These are phyloP conservation scores for Epichloe hybrida DNA, from an alignment of 2,329 filamentous ascomycete species.

Conservation along the genomic window DNA sequence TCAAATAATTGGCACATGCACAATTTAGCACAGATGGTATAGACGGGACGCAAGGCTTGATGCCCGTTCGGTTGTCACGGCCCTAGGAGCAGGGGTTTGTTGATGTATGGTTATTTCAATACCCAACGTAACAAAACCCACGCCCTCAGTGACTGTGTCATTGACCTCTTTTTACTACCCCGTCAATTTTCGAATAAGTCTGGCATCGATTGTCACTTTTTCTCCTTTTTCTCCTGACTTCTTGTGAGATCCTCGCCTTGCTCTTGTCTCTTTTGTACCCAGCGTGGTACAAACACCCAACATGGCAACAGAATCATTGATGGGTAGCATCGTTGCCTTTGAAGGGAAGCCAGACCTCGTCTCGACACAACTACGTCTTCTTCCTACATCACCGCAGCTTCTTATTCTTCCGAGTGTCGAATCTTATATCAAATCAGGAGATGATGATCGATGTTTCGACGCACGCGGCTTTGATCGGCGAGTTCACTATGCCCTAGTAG, in stretches of 20 bases:
- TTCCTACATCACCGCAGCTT: slow-evolving; percentile 45
- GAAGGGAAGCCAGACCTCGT: slow-evolving; percentile 43
- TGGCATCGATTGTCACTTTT: neutral
- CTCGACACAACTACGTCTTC: slow-evolving; percentile 44
- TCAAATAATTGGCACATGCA: neutral
- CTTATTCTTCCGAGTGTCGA: slow-evolving; percentile 36
- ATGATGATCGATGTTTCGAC: slow-evolving; percentile 12
- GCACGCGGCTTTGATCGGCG: slow-evolving; percentile 28
- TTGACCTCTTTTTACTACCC: neutral
- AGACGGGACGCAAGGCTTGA: neutral
- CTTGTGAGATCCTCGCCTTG: neutral
- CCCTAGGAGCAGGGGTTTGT: neutral
- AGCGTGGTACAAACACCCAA: neutral
- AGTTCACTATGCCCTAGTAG: slow-evolving; percentile 35
- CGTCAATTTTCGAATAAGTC: neutral
- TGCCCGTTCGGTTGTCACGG: neutral
- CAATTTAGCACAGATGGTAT: neutral
- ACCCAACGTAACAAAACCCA: neutral
- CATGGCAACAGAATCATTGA: slow-evolving; percentile 8
- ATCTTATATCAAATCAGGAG: slow-evolving; percentile 2
- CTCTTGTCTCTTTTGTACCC: neutral
- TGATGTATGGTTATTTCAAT: neutral
- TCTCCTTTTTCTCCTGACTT: neutral
- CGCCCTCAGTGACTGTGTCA: neutral
- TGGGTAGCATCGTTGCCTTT: slow-evolving; percentile 44